These are phyloP conservation scores for Hygrophila difformis DNA, from an alignment of 257 asterid species.

Conservation along the genomic window DNA sequence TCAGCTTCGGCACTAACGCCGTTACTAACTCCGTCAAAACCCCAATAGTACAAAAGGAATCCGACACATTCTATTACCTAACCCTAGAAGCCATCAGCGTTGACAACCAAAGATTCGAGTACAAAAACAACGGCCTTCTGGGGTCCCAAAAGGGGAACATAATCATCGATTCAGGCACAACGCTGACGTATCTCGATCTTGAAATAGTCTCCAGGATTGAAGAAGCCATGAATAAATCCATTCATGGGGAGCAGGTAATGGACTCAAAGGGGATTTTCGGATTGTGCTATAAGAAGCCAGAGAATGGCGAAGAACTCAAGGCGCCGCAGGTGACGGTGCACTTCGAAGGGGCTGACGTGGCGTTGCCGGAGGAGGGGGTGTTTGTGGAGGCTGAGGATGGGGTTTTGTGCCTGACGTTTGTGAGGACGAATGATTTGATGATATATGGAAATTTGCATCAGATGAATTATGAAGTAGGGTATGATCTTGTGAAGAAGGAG, in stretches of 20 bases:
- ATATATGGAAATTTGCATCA: constrained; percentile 36
- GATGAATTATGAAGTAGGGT: constrained; percentile 24
- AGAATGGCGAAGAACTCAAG: neutral
- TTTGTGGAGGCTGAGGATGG: constrained; percentile 25
- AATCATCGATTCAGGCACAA: constrained; percentile 46
- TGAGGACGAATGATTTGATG: constrained; percentile 8
- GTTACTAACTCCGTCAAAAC: too few species aligned
- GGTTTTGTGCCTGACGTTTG: constrained; percentile 23
- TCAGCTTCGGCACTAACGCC: constrained; percentile 35
- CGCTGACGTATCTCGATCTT: constrained; percentile 19
- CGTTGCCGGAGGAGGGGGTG: constrained; percentile 16
- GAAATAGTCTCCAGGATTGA: constrained; percentile 13
- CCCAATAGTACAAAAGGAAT: too few species aligned
- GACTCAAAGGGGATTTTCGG: constrained; percentile 6
- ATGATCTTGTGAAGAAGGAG: constrained; percentile 25
- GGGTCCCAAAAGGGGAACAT: constrained; percentile 21
- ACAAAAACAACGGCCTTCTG: neutral
- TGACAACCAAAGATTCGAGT: constrained; percentile 8
- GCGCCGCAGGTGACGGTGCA: constrained; percentile 26
- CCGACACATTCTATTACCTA: constrained; percentile 29
- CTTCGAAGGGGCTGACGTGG: constrained; percentile 33
- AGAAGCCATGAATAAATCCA: neutral
- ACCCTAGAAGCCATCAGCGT: constrained; percentile 33
- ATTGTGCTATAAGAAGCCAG: constrained; percentile 19
- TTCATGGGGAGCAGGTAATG: neutral